These are phyloP conservation scores for Marchantia polymorpha DNA, from an alignment of 225 moss, liverwort and hornwort species.

Conservation along the genomic window DNA sequence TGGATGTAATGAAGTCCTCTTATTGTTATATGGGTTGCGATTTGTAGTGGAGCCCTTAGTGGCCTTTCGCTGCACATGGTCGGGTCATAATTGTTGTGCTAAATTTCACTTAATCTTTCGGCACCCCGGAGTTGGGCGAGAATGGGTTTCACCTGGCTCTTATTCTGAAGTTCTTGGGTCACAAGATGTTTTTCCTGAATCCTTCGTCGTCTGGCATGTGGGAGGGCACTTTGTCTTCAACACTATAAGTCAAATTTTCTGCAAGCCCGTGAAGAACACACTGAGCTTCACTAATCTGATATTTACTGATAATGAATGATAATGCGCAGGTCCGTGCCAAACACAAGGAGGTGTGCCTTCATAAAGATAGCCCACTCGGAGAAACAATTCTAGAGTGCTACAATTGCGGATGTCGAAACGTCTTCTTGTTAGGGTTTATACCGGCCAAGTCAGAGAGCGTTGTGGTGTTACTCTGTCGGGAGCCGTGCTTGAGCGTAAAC, in stretches of 20 bases:
- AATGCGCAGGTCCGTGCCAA: slow-evolving; percentile 84
- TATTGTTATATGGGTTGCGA: neutral
- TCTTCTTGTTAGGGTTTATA: slow-evolving; percentile 92
- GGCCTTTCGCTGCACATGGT: neutral
- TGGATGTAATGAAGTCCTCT: neutral
- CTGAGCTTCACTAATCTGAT: neutral
- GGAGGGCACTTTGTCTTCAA: too few species aligned
- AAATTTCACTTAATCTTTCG: neutral
- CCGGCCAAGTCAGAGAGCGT: slow-evolving; percentile 68
- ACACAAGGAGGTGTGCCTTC: slow-evolving; percentile 91
- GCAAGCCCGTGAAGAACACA: neutral
- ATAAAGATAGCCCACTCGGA: slow-evolving; percentile 61
- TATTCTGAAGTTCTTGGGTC: neutral
- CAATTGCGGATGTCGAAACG: slow-evolving; percentile 65
- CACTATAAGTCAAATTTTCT: too few species aligned
- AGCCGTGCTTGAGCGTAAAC: slow-evolving; percentile 61
- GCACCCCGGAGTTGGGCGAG: too few species aligned
- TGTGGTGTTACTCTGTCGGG: slow-evolving; percentile 59
- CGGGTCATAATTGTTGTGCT: neutral
- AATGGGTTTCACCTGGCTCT: neutral
- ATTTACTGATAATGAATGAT: neutral
- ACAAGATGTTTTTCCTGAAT: too few species aligned
- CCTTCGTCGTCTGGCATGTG: neutral
- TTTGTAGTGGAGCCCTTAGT: neutral
- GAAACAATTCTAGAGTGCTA: slow-evolving; percentile 95